Percentiles rank a stretch among this genome's conserved stretches.
phyloP scores from a whole-genome alignment of 2,329 filamentous ascomycete genomes.

The Microcyclosporella mali region DNA sequence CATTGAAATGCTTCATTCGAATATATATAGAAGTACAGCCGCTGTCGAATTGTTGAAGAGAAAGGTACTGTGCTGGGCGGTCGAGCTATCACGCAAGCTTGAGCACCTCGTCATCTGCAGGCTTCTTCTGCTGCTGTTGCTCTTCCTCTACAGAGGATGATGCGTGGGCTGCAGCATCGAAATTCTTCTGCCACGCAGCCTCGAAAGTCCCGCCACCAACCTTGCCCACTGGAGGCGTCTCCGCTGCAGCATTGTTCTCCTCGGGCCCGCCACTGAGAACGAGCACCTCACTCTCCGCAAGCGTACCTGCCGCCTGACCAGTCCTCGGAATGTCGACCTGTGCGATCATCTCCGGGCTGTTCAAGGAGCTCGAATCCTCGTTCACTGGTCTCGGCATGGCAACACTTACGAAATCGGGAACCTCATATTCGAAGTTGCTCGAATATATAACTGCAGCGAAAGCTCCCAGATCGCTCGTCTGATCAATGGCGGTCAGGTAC shows the following conservation, averaged over 20 bases:
- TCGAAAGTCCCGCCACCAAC: slow-evolving; percentile 12
- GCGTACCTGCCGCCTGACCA: slow-evolving; percentile 11
- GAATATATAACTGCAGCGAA: slow-evolving; percentile 85
- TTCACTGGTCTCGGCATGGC: neutral
- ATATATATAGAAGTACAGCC: neutral
- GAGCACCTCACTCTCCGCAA: slow-evolving; percentile 16
- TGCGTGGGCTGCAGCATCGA: too few species aligned
- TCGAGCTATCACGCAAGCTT: slow-evolving; percentile 3
- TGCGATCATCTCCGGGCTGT: slow-evolving; percentile 12
- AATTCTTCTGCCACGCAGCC: slow-evolving; percentile 18
- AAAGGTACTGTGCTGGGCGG: neutral
- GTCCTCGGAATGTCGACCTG: slow-evolving; percentile 8
- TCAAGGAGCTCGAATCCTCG: slow-evolving; percentile 6
- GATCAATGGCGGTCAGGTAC: slow-evolving; percentile 62
- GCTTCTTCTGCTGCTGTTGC: slow-evolving; percentile 1
- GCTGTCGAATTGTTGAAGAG: too few species aligned
- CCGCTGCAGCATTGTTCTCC: slow-evolving; percentile 6
- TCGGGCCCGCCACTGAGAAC: slow-evolving; percentile 13
- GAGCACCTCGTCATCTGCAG: slow-evolving; percentile 3
- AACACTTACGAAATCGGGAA: slow-evolving; percentile 28
- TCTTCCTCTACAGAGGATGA: slow-evolving; percentile 4
- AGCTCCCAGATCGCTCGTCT: slow-evolving; percentile 68
- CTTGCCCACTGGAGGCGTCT: neutral
- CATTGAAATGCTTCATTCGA: too few species aligned
- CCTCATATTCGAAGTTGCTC: slow-evolving; percentile 63